Evolutionary conservation across 768 basidiomycete species (phyloP), one percentile per base, ranked within the genome.

Genomic region (Lactarius indigo): DNA sequence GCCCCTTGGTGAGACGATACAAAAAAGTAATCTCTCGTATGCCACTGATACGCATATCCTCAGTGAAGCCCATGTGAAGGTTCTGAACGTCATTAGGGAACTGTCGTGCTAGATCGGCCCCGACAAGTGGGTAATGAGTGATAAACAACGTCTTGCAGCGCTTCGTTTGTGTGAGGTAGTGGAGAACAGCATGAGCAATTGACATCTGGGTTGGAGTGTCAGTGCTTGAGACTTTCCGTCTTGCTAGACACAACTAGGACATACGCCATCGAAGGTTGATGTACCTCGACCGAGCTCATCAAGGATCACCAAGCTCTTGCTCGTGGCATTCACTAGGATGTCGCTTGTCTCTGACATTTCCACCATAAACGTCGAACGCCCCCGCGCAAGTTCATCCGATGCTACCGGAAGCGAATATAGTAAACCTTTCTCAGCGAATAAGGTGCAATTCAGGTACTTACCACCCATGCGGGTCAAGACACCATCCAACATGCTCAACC

Each of bases 331-430:
- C 41, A 87, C 83, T 17, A 98, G 77, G 64, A 98, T 95, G 72
- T 97, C 92, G 71, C 88, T 90, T 0, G 96, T 97, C 75, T 98
- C 95, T 6, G 90, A 83, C 82, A 98, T 89, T 76, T 99, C 96
- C 3, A 98, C 92, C 96, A 97, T 97, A 75, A 98, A 97, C 0
- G 92, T 98, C 0, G 94, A 96, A 9, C 92, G 86, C 0, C 94
- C 94, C 44, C 90, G 83, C 7, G 87, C 84, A 30, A 98, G 76
- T 69, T 97, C 94, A 74, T 98, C 96, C 12, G 87, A 90, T 0
- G 96, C 96, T 89, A 64, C 15, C 26, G 31, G 52, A 37, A 5
- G 42, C 9, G 62, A 52, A 9, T 10, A 42, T 70, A 47, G 70
- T 57, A 59, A n/a, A 52, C 50, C 37, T 30, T 52, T 17, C 18